Conservation (phyloP, 208 protist species). For the Leishmania braziliensis region DNA sequence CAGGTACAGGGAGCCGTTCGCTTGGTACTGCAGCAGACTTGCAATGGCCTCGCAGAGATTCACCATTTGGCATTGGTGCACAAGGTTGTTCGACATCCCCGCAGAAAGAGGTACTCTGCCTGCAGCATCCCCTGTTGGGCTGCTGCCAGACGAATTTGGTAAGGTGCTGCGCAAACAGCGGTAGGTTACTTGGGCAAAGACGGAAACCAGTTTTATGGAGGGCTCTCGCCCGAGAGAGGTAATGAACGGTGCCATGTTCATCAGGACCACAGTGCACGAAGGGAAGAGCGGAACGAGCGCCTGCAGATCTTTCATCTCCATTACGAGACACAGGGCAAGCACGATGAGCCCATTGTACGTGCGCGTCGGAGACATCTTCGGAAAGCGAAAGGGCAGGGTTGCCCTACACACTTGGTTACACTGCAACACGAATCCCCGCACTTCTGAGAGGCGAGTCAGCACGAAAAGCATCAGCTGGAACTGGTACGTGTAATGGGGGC, state of each 20-base stretch:
- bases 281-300: conserved; percentile 51
- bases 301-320: conserved; percentile 47
- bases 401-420: conserved; percentile 73
- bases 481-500: conserved; percentile 40
- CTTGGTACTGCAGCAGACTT: conserved; percentile 76
- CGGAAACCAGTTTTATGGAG: conserved; percentile 52
- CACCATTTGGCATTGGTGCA: conserved; percentile 48
- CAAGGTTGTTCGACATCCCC: background rate
- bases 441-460: conserved; percentile 71
- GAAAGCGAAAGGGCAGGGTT: conserved; percentile 57
- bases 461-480: conserved; percentile 87
- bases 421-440: conserved; percentile 72
- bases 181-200: conserved; percentile 53
- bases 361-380: conserved; percentile 22
- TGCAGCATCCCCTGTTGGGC: background rate
- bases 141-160: background rate
- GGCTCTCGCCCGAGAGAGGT: conserved; percentile 41
- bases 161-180: conserved; percentile 37
- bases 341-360: conserved; percentile 90
- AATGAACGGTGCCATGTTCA: conserved; percentile 90
- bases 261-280: conserved; percentile 74
- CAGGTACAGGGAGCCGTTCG: conserved; percentile 47
- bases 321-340: conserved; percentile 60
- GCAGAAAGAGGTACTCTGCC: background rate
- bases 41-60: conserved; percentile 75